phyloP scores from a whole-genome alignment of 2,329 filamentous ascomycete genomes.

The Amylocarpus encephaloides region DNA sequence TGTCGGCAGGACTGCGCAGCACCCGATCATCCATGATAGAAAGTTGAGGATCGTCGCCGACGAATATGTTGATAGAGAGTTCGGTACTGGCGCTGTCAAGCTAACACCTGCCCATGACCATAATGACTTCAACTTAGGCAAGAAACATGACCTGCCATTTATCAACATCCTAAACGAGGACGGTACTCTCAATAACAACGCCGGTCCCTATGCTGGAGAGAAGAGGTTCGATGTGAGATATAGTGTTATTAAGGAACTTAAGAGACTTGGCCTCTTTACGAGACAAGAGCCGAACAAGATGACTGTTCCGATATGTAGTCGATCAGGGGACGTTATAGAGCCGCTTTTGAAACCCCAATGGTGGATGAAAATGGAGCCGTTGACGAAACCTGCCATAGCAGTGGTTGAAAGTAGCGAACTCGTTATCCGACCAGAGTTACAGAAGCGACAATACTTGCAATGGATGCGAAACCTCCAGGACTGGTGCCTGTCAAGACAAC shows the following conservation, averaged over 20 bases:
- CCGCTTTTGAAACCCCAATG: conserved; percentile 94
- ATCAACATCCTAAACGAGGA: conserved; percentile 95
- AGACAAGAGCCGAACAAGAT: conserved; percentile 95
- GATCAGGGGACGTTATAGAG: conserved; percentile 92
- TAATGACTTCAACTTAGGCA: conserved; percentile 85
- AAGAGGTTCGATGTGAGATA: conserved; percentile 93
- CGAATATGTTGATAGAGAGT: conserved; percentile 82
- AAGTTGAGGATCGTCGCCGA: conserved; percentile 81
- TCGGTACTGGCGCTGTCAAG: conserved; percentile 96
- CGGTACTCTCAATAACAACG: conserved; percentile 79
- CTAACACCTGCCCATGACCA: conserved; percentile 92
- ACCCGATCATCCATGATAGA: conserved; percentile 77
- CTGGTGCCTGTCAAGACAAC: conserved; percentile 89
- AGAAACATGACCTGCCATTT: conserved; percentile 77
- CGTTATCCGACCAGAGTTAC: conserved; percentile 75
- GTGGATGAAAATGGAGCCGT: conserved; percentile 91
- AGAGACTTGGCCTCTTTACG: conserved; percentile 79
- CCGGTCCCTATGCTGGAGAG: conserved; percentile 73
- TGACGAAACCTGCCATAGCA: conserved; percentile 73
- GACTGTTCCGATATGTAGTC: conserved; percentile 84
- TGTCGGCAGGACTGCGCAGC: conserved; percentile 76
- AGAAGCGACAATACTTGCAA: conserved; percentile 76
- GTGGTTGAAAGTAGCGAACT: conserved; percentile 77
- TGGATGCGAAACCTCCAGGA: conserved; percentile 89
- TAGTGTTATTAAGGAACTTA: conserved; percentile 74